phyloP scores from a whole-genome alignment of 177 flowering plant species.

The Vitis hybrid region DNA sequence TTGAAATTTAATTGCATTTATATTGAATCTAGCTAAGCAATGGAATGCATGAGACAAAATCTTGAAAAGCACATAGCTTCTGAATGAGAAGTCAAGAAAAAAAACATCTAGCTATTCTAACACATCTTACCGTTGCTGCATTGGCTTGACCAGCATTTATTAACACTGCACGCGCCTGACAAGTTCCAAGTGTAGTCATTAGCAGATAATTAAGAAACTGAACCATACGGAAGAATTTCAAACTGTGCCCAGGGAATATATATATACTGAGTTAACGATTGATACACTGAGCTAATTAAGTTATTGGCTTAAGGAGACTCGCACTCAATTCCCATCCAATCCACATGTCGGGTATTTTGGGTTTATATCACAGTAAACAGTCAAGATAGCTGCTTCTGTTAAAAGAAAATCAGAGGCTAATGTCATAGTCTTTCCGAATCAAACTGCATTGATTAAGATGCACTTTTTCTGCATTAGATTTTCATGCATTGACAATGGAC shows the following conservation, averaged over 20 bases:
- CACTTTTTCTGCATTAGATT: neutral
- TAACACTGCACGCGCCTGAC: conserved; percentile 95
- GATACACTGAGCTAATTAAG: neutral
- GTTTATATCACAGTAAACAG: no score
- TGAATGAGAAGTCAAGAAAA: neutral
- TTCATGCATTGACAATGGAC: neutral
- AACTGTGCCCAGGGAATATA: neutral
- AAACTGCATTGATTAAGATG: neutral
- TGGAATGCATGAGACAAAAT: neutral
- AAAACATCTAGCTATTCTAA: neutral
- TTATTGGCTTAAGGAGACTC: neutral
- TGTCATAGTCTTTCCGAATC: neutral
- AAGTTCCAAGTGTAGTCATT: conserved; percentile 10
- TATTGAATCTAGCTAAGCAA: neutral
- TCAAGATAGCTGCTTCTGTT: no score
- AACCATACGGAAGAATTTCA: neutral
- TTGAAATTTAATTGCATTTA: neutral
- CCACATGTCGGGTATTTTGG: no score
- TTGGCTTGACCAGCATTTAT: conserved; percentile 99
- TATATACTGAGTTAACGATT: neutral
- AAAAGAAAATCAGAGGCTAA: no score
- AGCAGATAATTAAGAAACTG: neutral
- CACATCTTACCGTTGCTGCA: conserved; percentile 85
- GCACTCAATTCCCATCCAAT: neutral
- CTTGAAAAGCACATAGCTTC: neutral